Evolutionary conservation across 139 green algal species (phyloP), one percentile per base, ranked within the genome.

Genomic region (Chlorella sp.): DNA sequence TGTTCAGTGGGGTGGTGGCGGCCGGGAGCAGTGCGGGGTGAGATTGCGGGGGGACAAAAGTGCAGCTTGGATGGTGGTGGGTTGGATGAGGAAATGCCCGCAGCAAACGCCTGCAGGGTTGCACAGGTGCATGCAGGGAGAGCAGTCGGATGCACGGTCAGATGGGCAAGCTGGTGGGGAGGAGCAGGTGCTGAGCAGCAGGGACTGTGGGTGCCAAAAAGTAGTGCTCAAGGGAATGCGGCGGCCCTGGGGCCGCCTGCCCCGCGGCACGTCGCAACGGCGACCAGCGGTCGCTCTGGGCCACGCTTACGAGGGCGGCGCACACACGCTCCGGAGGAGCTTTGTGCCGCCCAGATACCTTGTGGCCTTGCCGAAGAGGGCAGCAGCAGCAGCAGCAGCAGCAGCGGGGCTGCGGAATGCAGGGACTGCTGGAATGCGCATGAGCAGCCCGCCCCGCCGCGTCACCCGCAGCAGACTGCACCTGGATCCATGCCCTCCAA

Each of bases 341-440:
- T 81, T 80, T 41, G 81, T 85, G 86, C 74, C 67, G 86, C 82
- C 86, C 82, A 90, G 86, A 90, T 90, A 90, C 86, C 86, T 80
- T 69, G 78, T 90, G 81, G 86, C 86, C 86, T 63, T n/a, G n/a
- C n/a, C n/a, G 60, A 44, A 41, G 44, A 6, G 9, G 44, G 44
- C 44, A 51, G 44, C 44, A 51, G 44, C 44, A 51, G 44, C 7
- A 51, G 44, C n/a, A n/a, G n/a, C n/a, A n/a, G n/a, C n/a, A n/a
- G n/a, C n/a, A n/a, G n/a, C n/a, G n/a, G n/a, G n/a, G n/a, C n/a
- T n/a, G n/a, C n/a, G n/a, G n/a, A n/a, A n/a, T n/a, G n/a, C n/a
- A n/a, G n/a, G n/a, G n/a, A n/a, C n/a, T n/a, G n/a, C n/a, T n/a
- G n/a, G n/a, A n/a, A n/a, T n/a, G n/a, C n/a, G n/a, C n/a, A n/a